Percentiles rank a stretch among this genome's conserved stretches.
These are phyloP conservation scores for Echeveria elegans DNA, from an alignment of 164 flowering plant genomes.

Conservation along the genomic window DNA sequence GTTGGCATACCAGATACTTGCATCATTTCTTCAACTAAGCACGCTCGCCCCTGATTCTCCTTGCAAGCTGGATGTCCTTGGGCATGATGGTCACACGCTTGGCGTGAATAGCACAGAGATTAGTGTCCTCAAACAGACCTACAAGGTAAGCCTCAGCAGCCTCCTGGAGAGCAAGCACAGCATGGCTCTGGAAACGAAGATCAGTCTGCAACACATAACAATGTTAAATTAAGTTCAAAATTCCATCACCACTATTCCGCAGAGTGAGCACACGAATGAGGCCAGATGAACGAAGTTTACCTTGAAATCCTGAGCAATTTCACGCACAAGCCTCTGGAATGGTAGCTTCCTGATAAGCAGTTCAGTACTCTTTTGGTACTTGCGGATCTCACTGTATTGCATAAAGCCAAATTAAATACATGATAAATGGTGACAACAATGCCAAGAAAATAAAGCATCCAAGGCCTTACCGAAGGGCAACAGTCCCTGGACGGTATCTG, in stretches of 20 bases:
- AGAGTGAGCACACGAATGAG: background rate
- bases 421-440: too few species aligned
- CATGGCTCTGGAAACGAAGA: constrained; percentile 76
- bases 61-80: constrained; percentile 70
- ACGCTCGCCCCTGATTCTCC: constrained; percentile 75
- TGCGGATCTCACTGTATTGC: constrained; percentile 50
- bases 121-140: constrained; percentile 68
- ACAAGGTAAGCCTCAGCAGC: constrained; percentile 80
- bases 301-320: constrained; percentile 83
- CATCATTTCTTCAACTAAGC: constrained; percentile 31
- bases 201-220: constrained; percentile 39
- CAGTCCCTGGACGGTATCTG: constrained; percentile 87
- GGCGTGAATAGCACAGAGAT: constrained; percentile 74
- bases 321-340: constrained; percentile 87
- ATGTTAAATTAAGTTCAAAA: background rate
- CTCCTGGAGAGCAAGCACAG: constrained; percentile 69
- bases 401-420: background rate
- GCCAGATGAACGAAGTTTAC: too few species aligned
- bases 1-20: too few species aligned
- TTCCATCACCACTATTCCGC: too few species aligned
- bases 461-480: constrained; percentile 59
- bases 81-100: constrained; percentile 83
- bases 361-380: constrained; percentile 85
- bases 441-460: background rate
- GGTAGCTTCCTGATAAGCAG: constrained; percentile 77